Conservation (phyloP, 2,329 filamentous ascomycete species). For the Neopestalotiopsis sp. region DNA sequence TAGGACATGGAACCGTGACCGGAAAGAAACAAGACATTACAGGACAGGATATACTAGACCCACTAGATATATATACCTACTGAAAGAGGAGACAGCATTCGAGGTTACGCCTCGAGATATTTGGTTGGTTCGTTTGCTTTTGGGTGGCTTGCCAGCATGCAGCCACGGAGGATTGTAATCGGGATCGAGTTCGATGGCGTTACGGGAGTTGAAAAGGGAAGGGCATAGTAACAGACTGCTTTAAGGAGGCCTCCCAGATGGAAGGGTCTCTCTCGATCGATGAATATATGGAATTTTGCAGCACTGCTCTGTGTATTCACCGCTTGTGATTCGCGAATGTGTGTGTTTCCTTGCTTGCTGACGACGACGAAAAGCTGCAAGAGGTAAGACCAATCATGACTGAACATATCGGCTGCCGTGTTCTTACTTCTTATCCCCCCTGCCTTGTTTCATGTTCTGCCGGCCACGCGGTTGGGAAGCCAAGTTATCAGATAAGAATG, state of each 20-base stretch:
- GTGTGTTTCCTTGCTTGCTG: background rate
- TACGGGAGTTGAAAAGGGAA: background rate
- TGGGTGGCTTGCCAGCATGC: background rate
- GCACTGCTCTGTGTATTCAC: background rate
- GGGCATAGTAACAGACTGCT: background rate
- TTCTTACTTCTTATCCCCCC: background rate
- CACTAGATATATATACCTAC: background rate
- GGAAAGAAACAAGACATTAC: background rate
- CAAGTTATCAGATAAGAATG: background rate
- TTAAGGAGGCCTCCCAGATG: background rate
- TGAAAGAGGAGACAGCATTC: background rate
- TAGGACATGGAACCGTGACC: conserved; percentile 4
- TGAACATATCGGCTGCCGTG: background rate
- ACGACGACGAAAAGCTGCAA: background rate
- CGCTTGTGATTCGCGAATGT: background rate
- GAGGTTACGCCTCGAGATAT: background rate
- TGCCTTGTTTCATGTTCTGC: background rate
- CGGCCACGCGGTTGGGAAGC: background rate
- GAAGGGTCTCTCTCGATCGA: background rate
- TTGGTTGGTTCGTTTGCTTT: background rate
- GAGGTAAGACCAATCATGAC: background rate
- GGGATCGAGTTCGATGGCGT: background rate
- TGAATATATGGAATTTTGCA: background rate
- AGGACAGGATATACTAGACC: background rate
- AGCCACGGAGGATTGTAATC: background rate